phyloP scores from a whole-genome alignment of 2,329 filamentous ascomycete species.

The Septoria petroselini region DNA sequence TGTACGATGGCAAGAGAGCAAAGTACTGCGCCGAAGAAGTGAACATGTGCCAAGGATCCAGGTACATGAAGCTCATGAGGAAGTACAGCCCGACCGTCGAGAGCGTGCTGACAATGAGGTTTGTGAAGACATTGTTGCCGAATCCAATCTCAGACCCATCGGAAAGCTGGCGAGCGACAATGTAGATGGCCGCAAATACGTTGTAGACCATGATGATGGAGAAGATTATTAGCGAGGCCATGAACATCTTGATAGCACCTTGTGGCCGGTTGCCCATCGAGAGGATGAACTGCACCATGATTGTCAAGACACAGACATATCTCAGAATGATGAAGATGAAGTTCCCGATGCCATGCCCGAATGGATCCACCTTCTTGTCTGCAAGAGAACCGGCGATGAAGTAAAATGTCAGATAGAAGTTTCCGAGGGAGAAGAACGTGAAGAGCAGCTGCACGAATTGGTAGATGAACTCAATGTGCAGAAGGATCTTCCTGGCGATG shows the following conservation, averaged over 20 bases:
- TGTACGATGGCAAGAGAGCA: constrained; percentile 83
- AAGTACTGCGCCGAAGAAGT: constrained; percentile 91
- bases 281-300: constrained; percentile 92
- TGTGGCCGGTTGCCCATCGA: constrained; percentile 95
- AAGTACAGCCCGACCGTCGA: constrained; percentile 94
- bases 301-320: constrained; percentile 81
- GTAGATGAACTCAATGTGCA: constrained; percentile 94
- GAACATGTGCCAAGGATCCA: constrained; percentile 99
- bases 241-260: constrained; percentile 86
- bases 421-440: constrained; percentile 94
- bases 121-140: constrained; percentile 89
- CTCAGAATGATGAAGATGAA: constrained; percentile 83
- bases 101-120: constrained; percentile 83
- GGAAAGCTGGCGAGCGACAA: constrained; percentile 76
- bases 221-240: constrained; percentile 86
- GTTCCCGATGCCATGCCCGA: constrained; percentile 79
- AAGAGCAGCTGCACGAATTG: constrained; percentile 90
- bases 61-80: constrained; percentile 90
- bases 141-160: constrained; percentile 51
- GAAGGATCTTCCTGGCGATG: constrained; percentile 77
- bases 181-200: constrained; percentile 82
- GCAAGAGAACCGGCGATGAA: constrained; percentile 90
- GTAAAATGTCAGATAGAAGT: constrained; percentile 99
- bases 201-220: constrained; percentile 94
- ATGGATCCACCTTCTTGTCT: constrained; percentile 78